phyloP scores from a whole-genome alignment of 345 rosid species.

The Turnera subulata region DNA sequence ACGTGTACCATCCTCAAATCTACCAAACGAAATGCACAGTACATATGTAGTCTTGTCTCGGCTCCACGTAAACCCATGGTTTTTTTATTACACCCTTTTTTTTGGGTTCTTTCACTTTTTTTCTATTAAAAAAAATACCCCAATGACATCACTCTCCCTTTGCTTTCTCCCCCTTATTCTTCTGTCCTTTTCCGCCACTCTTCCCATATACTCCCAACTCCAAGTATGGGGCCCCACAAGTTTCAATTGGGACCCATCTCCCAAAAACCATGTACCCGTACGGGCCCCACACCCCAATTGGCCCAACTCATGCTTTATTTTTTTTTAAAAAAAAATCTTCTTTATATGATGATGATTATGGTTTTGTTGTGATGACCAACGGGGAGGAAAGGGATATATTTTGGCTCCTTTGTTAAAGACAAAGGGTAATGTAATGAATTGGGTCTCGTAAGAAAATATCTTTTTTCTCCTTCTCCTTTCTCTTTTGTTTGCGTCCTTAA shows the following conservation, averaged over 20 bases:
- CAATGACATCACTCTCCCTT: slow-evolving; percentile 10
- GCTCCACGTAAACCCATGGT: slow-evolving; percentile 21
- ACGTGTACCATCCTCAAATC: not conserved
- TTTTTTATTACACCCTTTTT: not conserved
- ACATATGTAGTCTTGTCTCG: no score
- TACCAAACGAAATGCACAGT: no score
- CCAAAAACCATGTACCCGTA: slow-evolving; percentile 1
- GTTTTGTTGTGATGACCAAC: no score
- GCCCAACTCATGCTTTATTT: not conserved
- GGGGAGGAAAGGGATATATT: not conserved
- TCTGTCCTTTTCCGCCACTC: slow-evolving; percentile 14
- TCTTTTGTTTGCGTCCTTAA: no score
- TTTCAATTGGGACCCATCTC: slow-evolving; percentile 16
- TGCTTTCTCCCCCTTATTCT: not conserved
- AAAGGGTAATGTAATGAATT: not conserved
- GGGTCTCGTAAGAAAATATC: no score
- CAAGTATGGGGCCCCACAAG: no score
- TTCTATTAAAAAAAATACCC: no score
- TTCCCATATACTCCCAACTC: slow-evolving; percentile 14
- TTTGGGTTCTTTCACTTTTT: no score
- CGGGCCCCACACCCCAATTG: slow-evolving; percentile 5
- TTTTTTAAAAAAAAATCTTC: no score
- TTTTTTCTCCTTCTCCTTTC: no score
- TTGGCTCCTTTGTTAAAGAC: not conserved
- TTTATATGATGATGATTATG: not conserved